phyloP scores from a whole-genome alignment of 805 yeast genomes.

The Teunomyces kruisii region DNA sequence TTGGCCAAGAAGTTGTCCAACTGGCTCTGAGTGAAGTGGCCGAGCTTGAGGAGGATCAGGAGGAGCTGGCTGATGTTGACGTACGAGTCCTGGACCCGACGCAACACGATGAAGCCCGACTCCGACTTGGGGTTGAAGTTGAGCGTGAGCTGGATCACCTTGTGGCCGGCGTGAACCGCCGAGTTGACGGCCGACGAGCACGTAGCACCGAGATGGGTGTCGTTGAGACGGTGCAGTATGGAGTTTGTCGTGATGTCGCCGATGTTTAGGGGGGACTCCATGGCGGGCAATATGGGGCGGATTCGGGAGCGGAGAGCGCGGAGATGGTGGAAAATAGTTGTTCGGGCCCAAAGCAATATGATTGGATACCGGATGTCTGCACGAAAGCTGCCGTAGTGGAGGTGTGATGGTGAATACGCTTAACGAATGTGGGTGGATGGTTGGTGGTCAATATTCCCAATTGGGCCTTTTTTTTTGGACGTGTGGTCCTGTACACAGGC shows the following conservation, averaged over 20 bases:
- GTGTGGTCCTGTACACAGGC: not conserved
- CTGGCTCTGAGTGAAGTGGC: slow-evolving; percentile 24
- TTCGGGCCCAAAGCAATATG: not conserved
- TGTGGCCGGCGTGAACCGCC: slow-evolving; percentile 37
- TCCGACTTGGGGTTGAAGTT: slow-evolving; percentile 7
- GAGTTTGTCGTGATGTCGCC: slow-evolving; percentile 44
- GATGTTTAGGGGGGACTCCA: slow-evolving; percentile 43
- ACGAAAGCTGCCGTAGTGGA: not conserved
- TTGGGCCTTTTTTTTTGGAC: slow-evolving; percentile 3
- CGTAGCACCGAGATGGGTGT: slow-evolving; percentile 34
- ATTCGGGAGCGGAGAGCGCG: not conserved
- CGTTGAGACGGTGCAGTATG: slow-evolving; percentile 32
- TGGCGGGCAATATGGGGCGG: slow-evolving; percentile 11
- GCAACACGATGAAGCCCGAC: slow-evolving; percentile 24
- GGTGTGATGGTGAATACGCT: not conserved
- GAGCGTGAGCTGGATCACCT: slow-evolving; percentile 35
- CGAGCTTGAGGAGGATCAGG: slow-evolving; percentile 29
- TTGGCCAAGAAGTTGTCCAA: slow-evolving; percentile 30
- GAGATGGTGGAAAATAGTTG: too few species aligned
- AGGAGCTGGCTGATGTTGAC: slow-evolving; percentile 40
- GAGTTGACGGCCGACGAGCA: slow-evolving; percentile 19
- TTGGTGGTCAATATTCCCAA: slow-evolving; percentile 3
- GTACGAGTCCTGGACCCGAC: slow-evolving; percentile 44
- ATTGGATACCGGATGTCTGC: not conserved
- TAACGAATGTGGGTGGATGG: not conserved